Base-by-base conservation (phyloP, 306 rosid species). In the Prosopis cineraria region DNA sequence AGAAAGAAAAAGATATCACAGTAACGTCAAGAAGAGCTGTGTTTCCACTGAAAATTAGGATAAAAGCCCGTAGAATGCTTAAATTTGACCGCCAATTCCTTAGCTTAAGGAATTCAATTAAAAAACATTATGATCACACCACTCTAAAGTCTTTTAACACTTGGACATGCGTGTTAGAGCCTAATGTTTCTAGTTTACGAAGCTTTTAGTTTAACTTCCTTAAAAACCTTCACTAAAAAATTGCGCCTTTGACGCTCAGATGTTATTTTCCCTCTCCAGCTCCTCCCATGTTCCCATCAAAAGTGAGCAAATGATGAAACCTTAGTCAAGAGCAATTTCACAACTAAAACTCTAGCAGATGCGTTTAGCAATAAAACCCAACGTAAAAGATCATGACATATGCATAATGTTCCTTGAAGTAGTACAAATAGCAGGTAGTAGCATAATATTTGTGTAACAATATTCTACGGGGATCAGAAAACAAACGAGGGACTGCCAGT, bases 1-100 rank as follows among this genome's bases (percentile, higher is more conserved):
- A n/a, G n/a, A n/a, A n/a, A n/a, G n/a, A 45, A 47, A 68, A 69
- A 70, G 48, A 50, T 69, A 74, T 76, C 29, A n/a, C n/a, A 72
- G 81, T 58, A 50, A 72, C 10, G 70, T 71, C 39, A 80, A 0
- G 52, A 40, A 20, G 6, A 62, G 72, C 41, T 40, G 67, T 31
- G 22, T 31, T 70, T 62, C 66, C 80, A 70, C 39, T 4, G n/a
- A 67, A 58, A 69, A 10, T 17, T 16, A 69, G 37, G 68, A n/a
- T n/a, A n/a, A n/a, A n/a, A n/a, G n/a, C n/a, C n/a, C n/a, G n/a
- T n/a, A n/a, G n/a, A n/a, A n/a, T 1, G 50, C 39, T 27, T 3
- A 48, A 47, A 53, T 5, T 25, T 55, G 7, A 50, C 44, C 45
- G 5, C 25, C 39, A 43, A 33, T 24, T 39, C 19, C 53, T 39